Conservation (phyloP, 257 asterid species). For the Solanum tarijense region DNA sequence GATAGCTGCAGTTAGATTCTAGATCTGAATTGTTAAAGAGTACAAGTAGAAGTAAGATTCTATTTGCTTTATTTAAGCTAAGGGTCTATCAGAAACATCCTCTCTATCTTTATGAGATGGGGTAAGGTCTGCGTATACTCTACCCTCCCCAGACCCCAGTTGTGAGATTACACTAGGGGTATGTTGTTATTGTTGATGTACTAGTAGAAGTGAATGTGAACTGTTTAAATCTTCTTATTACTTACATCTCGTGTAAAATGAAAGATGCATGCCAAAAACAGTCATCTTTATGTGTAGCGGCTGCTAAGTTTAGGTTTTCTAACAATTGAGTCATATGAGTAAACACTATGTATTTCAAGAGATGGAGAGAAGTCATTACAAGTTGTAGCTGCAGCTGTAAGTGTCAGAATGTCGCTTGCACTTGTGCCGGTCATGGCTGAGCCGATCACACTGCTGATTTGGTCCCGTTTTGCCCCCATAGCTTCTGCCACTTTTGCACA, state of each 20-base stretch:
- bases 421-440: constrained; percentile 60
- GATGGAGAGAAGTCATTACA: constrained; percentile 30
- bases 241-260: not conserved
- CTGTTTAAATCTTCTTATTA: not conserved
- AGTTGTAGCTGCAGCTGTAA: constrained; percentile 79
- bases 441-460: constrained; percentile 49
- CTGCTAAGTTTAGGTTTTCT: not conserved
- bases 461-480: constrained; percentile 88
- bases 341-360: not conserved
- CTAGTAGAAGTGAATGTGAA: not conserved
- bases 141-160: not conserved
- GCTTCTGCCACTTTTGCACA: constrained; percentile 90
- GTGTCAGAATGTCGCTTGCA: constrained; percentile 53
- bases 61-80: not conserved
- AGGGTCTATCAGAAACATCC: not conserved
- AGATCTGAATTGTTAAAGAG: not conserved
- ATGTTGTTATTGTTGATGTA: not conserved
- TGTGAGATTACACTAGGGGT: not conserved
- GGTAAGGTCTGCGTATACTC: not conserved
- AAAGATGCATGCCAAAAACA: not conserved
- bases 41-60: not conserved
- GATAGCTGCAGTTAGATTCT: not conserved
- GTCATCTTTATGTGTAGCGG: not conserved
- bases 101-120: not conserved
- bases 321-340: not conserved